phyloP scores from a whole-genome alignment of 2,329 filamentous ascomycete genomes.

The Orbilia blumenaviensis region DNA sequence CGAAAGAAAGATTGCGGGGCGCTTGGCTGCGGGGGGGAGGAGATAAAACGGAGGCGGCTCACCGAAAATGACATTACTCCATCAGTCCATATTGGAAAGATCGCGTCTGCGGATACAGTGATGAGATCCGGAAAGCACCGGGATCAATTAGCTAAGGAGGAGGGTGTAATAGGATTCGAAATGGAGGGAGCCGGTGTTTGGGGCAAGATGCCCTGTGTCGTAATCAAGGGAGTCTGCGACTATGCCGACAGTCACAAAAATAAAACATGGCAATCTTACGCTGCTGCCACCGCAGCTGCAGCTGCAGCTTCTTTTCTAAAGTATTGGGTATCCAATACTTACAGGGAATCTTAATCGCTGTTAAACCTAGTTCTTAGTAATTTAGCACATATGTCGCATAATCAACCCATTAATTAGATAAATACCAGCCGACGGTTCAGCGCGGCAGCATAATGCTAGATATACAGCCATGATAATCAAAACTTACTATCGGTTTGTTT shows the following conservation, averaged over 20 bases:
- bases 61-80: neutral
- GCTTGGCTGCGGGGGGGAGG: neutral
- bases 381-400: too few relatives aligned
- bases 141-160: conserved; percentile 54
- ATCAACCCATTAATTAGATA: too few relatives aligned
- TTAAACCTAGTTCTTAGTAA: too few relatives aligned
- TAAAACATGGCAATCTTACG: conserved; percentile 59
- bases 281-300: conserved; percentile 58
- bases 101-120: conserved; percentile 60
- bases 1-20: neutral
- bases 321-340: conserved; percentile 5
- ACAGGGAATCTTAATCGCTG: neutral
- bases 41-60: neutral
- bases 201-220: conserved; percentile 56
- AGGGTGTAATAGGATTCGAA: conserved; percentile 58
- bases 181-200: conserved; percentile 59
- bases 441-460: too few relatives aligned
- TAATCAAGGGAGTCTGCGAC: conserved; percentile 59
- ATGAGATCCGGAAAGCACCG: conserved; percentile 59
- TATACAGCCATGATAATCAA: too few relatives aligned
- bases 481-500: too few relatives aligned
- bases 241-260: conserved; percentile 60
- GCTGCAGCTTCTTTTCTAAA: conserved; percentile 57
- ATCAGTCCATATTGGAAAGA: conserved; percentile 59
- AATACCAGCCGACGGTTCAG: too few relatives aligned